phyloP scores from a whole-genome alignment of 345 rosid species.

The Adansonia digitata region DNA sequence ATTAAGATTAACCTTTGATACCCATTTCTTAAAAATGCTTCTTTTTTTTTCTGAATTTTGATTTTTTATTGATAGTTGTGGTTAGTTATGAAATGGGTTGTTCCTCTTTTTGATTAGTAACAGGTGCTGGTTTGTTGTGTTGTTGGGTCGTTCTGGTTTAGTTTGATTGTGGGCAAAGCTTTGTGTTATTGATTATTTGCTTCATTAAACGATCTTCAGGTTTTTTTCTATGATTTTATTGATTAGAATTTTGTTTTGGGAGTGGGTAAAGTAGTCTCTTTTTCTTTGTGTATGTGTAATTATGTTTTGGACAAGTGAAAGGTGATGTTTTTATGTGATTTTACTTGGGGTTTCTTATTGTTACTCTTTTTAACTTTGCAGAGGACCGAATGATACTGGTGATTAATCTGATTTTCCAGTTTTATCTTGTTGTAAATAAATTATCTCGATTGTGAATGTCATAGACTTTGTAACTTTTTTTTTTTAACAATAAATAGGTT shows the following conservation, averaged over 20 bases:
- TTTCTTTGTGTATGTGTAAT: not conserved
- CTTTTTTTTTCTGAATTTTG: not conserved
- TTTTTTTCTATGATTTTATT: not conserved
- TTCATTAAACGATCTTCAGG: not conserved
- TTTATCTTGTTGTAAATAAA: not conserved
- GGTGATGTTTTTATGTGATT: not conserved
- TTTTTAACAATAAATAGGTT: not conserved
- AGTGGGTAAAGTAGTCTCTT: not conserved
- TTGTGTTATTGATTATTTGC: not conserved
- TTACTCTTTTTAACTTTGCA: not conserved
- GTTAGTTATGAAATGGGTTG: not conserved
- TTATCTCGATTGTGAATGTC: not conserved
- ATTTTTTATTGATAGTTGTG: not conserved
- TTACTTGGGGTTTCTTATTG: not conserved
- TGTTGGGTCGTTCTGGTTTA: not conserved
- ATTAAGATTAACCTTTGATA: not conserved
- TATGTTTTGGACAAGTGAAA: too few relatives aligned
- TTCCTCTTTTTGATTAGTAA: not conserved
- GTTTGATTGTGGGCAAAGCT: not conserved
- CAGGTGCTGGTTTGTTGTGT: not conserved
- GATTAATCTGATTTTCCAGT: not conserved
- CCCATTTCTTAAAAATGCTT: slow-evolving; percentile 2
- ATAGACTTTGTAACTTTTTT: not conserved
- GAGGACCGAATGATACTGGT: not conserved
- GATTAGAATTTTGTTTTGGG: not conserved